Base-by-base conservation (phyloP, 257 asterid species). In the Solanum appendiculatum region DNA sequence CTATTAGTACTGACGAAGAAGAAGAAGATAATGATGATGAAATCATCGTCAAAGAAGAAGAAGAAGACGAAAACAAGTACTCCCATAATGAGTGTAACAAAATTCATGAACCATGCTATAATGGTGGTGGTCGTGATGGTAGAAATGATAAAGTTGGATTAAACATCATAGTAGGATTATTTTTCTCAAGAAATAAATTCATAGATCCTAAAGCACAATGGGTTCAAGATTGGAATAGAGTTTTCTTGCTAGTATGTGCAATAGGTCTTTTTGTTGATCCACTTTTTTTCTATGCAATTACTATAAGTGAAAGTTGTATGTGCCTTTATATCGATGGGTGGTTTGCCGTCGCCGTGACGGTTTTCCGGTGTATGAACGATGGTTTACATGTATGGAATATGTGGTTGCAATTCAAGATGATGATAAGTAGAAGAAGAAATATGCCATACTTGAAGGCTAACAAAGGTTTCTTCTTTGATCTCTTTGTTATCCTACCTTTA, bases 241-340 rank as follows among this genome's bases (percentile, higher is more conserved):
- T 66, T 56, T 66, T 82, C 31, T 23, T 87, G 14, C 33, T 87
- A 36, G 73, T 51, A 34, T 81, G 89, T 73, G 86, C 51, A 68
- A 64, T 77, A 15, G 86, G 86, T 3, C 84, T 87, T 5, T 39
- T 81, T 78, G 74, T 87, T 2, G 89, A 87, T n/a, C 89, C 89
- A 13, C 51, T 87, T 21, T 87, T 87, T 36, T 82, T 87, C 86
- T 87, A 78, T 75, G 27, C 89, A 11, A 58, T 87, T 40, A 64
- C 89, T 58, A 66, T 87, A 13, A 80, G 86, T 51, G 68, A 80
- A 3, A 64, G 13, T 70, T 81, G 86, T 46, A 56, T 84, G 73
- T 87, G 89, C 51, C 82, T 87, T 25, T 87, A 39, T 46, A n/a
- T 87, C 68, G 89, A 87, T 31, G 86, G 86, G 16, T 51, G 89